Conservation (phyloP, 805 yeast genomes). For the Ogataea pilisensis region DNA sequence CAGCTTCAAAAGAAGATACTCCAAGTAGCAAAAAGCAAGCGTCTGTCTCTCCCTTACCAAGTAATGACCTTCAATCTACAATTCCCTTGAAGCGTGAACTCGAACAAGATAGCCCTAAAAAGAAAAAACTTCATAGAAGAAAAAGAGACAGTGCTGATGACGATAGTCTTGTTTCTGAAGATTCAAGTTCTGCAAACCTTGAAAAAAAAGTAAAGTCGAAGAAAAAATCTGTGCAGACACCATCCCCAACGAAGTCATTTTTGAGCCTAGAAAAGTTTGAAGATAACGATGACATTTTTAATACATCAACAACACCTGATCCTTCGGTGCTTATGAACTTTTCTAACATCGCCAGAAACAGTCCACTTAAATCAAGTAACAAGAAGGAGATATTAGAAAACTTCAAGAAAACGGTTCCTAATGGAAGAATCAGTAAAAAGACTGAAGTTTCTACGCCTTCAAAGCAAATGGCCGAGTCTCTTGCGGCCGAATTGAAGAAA, state of each 20-base stretch:
- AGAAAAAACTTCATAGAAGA: conserved; percentile 16
- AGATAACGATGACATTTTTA: conserved; percentile 15
- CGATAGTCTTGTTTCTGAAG: conserved; percentile 13
- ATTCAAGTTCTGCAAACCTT: conserved; percentile 8
- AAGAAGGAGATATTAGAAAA: no score
- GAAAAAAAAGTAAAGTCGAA: background rate
- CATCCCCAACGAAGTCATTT: conserved; percentile 13
- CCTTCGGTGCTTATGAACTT: conserved; percentile 8
- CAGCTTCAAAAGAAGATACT: background rate
- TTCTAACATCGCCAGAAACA: conserved; percentile 6
- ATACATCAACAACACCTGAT: conserved; percentile 6
- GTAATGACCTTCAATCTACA: conserved; percentile 4
- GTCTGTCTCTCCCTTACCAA: conserved; percentile 8
- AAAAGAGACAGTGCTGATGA: conserved; percentile 2
- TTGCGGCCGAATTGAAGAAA: no score
- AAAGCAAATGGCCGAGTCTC: no score
- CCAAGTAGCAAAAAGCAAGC: background rate
- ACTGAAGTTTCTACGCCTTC: no score
- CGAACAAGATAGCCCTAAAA: conserved; percentile 11
- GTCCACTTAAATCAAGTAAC: conserved; percentile 10
- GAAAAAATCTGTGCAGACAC: background rate
- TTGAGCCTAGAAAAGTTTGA: conserved; percentile 23
- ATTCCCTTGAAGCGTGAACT: conserved; percentile 18
- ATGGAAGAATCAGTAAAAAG: no score
- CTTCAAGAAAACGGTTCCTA: no score